Base-by-base conservation (phyloP, 306 rosid species). In the Neltuma alba region DNA sequence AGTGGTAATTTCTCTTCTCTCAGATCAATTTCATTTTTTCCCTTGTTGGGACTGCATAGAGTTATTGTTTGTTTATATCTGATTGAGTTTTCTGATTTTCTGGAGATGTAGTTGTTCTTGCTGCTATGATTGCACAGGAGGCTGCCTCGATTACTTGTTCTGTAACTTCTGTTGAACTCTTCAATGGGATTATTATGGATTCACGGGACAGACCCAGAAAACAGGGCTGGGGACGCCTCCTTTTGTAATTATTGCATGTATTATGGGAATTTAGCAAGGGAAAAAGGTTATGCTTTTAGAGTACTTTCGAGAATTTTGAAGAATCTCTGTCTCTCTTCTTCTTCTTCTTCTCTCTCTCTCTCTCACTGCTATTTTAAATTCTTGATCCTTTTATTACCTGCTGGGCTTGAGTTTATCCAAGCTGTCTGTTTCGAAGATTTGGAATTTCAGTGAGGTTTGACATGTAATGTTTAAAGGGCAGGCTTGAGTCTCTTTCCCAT, bases 21-120 rank as follows among this genome's bases (percentile, higher is more conserved):
- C 75, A 18, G 13, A 9, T 10, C 33, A 67, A 38, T 31, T 11
- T 42, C 20, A 7, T 40, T 18, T 47, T 7, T 30, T 62, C 38
- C 1, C 7, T 66, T 20, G 5, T 50, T 72, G 12, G 52, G 20
- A 31, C 6, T 57, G 16, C 38, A 1, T 11, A 11, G 10, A 68
- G 30, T 4, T 7, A 38, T 40, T 10, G 11, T n/a, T 21, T 77
- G 34, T 52, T 63, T 13, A 18, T 33, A 52, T 52, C 44, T 76
- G 67, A 50, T 81, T 65, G 44, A 79, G 20, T 30, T 28, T 9
- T 36, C 48, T 23, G 23, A 2, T 40, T 38, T 34, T 3, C 42
- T 41, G 23, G 50, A 72, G 81, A 28, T 78, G 83, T 86, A 85
- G 89, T 73, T 88, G 87, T 72, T 88, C 91, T 48, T 88, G 91